Evolutionary conservation across 176 grass and related monocot species (phyloP).

Genomic region (Cenchrus purpureus): DNA sequence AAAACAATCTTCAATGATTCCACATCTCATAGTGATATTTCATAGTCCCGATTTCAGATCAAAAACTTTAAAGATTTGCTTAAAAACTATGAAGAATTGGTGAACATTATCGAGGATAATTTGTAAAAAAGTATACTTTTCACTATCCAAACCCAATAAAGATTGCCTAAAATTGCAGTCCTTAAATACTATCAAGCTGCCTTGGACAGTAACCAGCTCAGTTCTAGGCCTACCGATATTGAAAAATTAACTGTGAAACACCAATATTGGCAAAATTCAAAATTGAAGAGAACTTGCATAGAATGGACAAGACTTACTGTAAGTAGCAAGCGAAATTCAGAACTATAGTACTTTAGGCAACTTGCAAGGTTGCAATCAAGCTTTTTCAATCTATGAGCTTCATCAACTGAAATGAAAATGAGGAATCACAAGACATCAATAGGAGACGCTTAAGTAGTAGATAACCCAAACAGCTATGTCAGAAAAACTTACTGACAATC

Average conservation of each 20-base stretch:
- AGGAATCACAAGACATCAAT: conserved; percentile 4
- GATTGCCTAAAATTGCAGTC: background rate
- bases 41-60: background rate
- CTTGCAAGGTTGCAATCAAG: conserved; percentile 67
- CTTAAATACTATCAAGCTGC: background rate
- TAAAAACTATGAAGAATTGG: background rate
- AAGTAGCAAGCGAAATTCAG: conserved; percentile 70
- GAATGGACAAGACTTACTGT: conserved; percentile 52
- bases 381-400: conserved; percentile 81
- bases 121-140: background rate
- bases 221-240: background rate
- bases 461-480: conserved; percentile 1
- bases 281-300: background rate
- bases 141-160: background rate
- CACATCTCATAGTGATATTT: background rate
- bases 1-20: background rate
- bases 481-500: conserved; percentile 59
- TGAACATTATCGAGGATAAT: background rate
- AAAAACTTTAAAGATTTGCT: background rate
- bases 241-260: background rate
- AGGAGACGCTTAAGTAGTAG: background rate
- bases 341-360: conserved; percentile 59
- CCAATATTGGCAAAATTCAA: background rate
- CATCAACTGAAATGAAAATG: conserved; percentile 61
- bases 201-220: background rate